Base-by-base conservation (phyloP, 2,329 filamentous ascomycete species). In the Anthostomella pinea region DNA sequence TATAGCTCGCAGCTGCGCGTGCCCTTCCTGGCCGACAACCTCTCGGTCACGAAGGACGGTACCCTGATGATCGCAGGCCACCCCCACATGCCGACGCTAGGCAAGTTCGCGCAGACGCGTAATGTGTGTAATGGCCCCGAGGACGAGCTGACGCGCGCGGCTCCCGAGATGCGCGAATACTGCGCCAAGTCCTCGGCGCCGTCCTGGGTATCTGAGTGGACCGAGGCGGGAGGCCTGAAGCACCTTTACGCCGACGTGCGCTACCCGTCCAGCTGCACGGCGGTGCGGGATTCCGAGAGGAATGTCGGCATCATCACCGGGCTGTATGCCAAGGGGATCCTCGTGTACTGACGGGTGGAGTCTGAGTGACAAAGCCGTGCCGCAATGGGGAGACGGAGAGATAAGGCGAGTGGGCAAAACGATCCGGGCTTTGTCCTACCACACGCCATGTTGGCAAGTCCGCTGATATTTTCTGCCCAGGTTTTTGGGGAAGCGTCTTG, bases 1-100 rank as follows among this genome's bases (percentile, higher is more conserved):
- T 41, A 35, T 22, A 9, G 23, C 4, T 43, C 49, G 0, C 20
- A 33, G 20, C 24, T 61, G 33, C 35, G 24, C 3, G 27, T 67
- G 3, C 62, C 65, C 0, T 70, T 67, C 39, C 19, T 62, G 6
- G 60, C 65, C 0, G 67, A 70, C 39, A 70, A 70, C 27, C 51
- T 70, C 8, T 60, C 61, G 0, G 30, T 56, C 3, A 52, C 57
- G 33, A 15, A 48, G 21, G 23, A 57, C 34, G 52, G 52, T 45
- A 49, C 30, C n/a, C 56, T 70, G 13, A 40, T 67, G 8, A 58
- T 66, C 13, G 61, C 67, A 0, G 67, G 67, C 0, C 67, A 70
- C 19, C 60, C 65, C 2, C 57, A 68, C 29, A 32, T 59, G 2
- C 56, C 58, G 0, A 52, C 54, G 2, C 44, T 67, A 8, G 40